phyloP scores from a whole-genome alignment of 1,284 basidiomycete species.

The Tetrapyrgos nigripes region DNA sequence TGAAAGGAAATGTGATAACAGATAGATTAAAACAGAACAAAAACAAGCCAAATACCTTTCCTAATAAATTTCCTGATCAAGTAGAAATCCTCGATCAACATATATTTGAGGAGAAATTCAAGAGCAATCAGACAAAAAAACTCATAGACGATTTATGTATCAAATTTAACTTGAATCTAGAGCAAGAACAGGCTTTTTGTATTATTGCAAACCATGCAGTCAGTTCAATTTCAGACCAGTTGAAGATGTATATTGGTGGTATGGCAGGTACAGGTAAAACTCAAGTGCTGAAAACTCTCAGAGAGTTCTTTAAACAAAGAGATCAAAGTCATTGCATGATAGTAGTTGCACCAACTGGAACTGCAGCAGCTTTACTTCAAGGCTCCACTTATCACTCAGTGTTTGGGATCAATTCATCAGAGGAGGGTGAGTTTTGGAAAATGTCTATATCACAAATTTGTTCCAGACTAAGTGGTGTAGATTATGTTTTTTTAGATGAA shows the following conservation, averaged over 20 bases:
- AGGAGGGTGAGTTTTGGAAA: neutral
- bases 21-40: neutral
- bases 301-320: neutral
- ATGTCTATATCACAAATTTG: neutral
- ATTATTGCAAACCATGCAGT: conserved; percentile 31
- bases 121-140: neutral
- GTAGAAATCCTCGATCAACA: neutral
- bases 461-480: conserved; percentile 7
- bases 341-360: conserved; percentile 39
- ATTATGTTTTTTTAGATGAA: conserved; percentile 27
- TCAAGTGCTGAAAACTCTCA: neutral
- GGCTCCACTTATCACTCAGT: conserved; percentile 37
- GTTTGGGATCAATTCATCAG: conserved; percentile 25
- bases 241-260: conserved; percentile 3
- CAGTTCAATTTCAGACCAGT: conserved; percentile 19
- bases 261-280: conserved; percentile 1
- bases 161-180: neutral
- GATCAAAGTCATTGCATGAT: conserved; percentile 33
- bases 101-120: neutral
- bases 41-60: conserved; percentile 22
- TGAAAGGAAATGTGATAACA: neutral
- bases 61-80: neutral
- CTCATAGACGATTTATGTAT: neutral
- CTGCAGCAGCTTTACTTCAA: conserved; percentile 31
- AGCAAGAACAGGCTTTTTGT: conserved; percentile 25